Percentiles rank a stretch among this genome's conserved stretches.
Conservation (phyloP, 2,329 filamentous ascomycete species). For the Phaeomoniella chlamydospora region DNA sequence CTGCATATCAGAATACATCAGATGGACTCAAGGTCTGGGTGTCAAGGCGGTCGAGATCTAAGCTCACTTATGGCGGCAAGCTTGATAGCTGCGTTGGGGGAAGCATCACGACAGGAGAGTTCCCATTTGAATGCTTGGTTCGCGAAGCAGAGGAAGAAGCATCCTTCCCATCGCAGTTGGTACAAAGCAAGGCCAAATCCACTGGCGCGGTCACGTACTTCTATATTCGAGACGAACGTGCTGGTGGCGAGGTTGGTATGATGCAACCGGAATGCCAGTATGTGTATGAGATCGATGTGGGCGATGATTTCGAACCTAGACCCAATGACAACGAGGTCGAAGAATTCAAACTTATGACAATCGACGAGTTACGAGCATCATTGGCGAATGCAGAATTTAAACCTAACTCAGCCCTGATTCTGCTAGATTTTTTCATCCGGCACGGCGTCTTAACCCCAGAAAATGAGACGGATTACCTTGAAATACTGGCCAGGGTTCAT, state of each 20-base stretch:
- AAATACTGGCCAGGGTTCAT: conserved; percentile 63
- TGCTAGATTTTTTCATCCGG: conserved; percentile 81
- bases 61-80: conserved; percentile 78
- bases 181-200: conserved; percentile 43
- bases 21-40: conserved; percentile 65
- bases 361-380: conserved; percentile 60
- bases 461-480: conserved; percentile 64
- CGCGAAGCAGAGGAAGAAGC: conserved; percentile 86
- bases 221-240: conserved; percentile 58
- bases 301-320: conserved; percentile 49
- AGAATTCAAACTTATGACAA: conserved; percentile 61
- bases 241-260: conserved; percentile 67
- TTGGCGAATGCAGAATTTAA: conserved; percentile 69
- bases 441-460: conserved; percentile 66
- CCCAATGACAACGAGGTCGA: conserved; percentile 86
- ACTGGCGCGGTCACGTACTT: conserved; percentile 71
- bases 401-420: conserved; percentile 73
- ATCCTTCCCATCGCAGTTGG: conserved; percentile 54
- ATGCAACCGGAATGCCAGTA: conserved; percentile 87
- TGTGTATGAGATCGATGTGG: conserved; percentile 75
- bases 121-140: conserved; percentile 65
- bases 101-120: conserved; percentile 67
- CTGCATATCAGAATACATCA: conserved; percentile 47
- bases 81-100: conserved; percentile 90
- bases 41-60: conserved; percentile 57